phyloP scores from a whole-genome alignment of 2,329 filamentous ascomycete species.

The Didymellaceae sp. region DNA sequence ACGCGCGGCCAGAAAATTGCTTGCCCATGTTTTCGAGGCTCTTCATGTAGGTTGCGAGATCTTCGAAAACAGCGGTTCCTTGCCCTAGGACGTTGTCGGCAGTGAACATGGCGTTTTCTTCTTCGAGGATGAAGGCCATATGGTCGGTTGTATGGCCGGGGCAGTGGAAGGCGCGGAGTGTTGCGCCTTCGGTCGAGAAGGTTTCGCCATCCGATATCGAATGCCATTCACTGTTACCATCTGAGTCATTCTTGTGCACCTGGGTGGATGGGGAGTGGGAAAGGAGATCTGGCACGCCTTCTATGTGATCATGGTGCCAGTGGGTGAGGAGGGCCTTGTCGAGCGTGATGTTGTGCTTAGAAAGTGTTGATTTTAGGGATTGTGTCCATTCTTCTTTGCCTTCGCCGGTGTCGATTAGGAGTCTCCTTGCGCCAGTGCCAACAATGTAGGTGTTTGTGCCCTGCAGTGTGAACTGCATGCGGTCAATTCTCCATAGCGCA shows the following conservation, averaged over 20 bases:
- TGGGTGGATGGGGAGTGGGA: constrained; percentile 66
- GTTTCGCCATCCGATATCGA: constrained; percentile 64
- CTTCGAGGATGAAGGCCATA: constrained; percentile 75
- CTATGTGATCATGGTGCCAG: constrained; percentile 88
- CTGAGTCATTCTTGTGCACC: constrained; percentile 71
- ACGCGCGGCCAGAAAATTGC: constrained; percentile 72
- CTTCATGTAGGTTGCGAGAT: constrained; percentile 71
- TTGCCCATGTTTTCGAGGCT: constrained; percentile 73
- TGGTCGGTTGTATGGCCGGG: constrained; percentile 86
- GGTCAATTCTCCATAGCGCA: constrained; percentile 21
- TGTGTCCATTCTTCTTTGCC: constrained; percentile 76
- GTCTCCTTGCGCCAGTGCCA: constrained; percentile 72
- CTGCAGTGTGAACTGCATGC: constrained; percentile 65
- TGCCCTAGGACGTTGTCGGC: constrained; percentile 89
- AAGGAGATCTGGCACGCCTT: constrained; percentile 75
- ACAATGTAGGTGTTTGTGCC: constrained; percentile 95
- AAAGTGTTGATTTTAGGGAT: constrained; percentile 68
- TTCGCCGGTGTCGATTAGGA: constrained; percentile 91
- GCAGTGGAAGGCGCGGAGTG: constrained; percentile 69
- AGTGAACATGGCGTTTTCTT: constrained; percentile 84
- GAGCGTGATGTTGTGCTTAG: constrained; percentile 71
- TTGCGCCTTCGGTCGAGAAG: constrained; percentile 67
- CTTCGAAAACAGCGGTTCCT: constrained; percentile 84
- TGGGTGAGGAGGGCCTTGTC: constrained; percentile 81
- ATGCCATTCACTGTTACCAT: constrained; percentile 50